Conservation (phyloP, 73 alveolate species). For the Paramecium biaurelia region DNA sequence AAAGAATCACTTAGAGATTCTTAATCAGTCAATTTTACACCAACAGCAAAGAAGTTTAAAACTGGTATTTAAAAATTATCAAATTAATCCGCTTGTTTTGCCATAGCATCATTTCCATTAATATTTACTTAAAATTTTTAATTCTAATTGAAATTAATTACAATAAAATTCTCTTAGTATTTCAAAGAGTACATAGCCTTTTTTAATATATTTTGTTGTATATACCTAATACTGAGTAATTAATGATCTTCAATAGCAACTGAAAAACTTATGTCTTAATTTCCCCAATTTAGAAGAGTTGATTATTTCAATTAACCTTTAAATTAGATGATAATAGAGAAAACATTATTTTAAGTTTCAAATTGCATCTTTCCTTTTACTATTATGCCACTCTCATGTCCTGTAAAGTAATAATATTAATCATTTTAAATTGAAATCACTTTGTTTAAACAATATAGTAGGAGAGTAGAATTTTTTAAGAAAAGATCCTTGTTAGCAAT, state of each 20-base stretch:
- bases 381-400: background rate
- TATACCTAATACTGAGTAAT: background rate
- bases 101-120: background rate
- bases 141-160: background rate
- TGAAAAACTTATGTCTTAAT: background rate
- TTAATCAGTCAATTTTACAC: background rate
- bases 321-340: background rate
- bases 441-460: background rate
- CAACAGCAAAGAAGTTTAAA: background rate
- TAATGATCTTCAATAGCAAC: background rate
- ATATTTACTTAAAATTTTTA: background rate
- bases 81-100: background rate
- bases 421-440: constrained; percentile 4
- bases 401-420: background rate
- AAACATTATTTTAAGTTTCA: background rate
- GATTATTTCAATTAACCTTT: background rate
- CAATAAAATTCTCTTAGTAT: background rate
- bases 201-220: background rate
- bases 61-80: background rate
- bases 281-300: background rate
- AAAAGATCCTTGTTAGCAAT: background rate
- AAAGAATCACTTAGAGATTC: background rate
- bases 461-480: background rate
- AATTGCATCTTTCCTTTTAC: background rate
- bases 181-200: background rate